Percentiles rank a stretch among this genome's conserved stretches.
These are phyloP conservation scores for Chaetomium strumarium DNA, from an alignment of 2,329 filamentous ascomycete species.

Conservation along the genomic window DNA sequence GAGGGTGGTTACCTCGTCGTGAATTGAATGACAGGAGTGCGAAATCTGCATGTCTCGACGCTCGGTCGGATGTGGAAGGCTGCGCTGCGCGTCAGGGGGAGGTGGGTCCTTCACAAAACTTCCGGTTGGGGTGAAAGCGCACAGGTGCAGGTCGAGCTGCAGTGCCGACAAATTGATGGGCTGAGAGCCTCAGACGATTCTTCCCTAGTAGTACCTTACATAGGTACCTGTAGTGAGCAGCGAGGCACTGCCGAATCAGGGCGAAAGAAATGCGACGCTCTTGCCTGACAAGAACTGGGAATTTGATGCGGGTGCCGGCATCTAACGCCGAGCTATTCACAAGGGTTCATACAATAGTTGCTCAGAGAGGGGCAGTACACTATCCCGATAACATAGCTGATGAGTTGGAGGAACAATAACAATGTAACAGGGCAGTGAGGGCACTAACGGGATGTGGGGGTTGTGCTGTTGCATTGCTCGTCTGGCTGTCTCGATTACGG, in stretches of 20 bases:
- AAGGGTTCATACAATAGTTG: not conserved
- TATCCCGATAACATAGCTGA: not conserved
- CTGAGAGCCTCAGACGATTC: not conserved
- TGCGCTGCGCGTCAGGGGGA: slow-evolving; percentile 8
- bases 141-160: slow-evolving; percentile 2
- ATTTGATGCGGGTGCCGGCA: not conserved
- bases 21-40: slow-evolving; percentile 5
- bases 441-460: not conserved
- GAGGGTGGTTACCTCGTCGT: not conserved
- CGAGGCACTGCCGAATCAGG: not conserved
- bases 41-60: slow-evolving; percentile 15
- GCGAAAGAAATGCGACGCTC: too few species aligned
- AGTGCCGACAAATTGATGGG: not conserved
- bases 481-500: slow-evolving; percentile 1
- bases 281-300: not conserved
- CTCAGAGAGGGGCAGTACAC: not conserved
- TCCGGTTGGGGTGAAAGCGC: slow-evolving; percentile 17
- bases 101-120: slow-evolving; percentile 21
- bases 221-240: not conserved
- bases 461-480: not conserved
- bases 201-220: not conserved
- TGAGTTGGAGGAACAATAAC: not conserved
- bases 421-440: not conserved
- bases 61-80: slow-evolving; percentile 15
- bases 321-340: not conserved